phyloP scores from a whole-genome alignment of 2,329 filamentous ascomycete species.

The Penicillium palitans region DNA sequence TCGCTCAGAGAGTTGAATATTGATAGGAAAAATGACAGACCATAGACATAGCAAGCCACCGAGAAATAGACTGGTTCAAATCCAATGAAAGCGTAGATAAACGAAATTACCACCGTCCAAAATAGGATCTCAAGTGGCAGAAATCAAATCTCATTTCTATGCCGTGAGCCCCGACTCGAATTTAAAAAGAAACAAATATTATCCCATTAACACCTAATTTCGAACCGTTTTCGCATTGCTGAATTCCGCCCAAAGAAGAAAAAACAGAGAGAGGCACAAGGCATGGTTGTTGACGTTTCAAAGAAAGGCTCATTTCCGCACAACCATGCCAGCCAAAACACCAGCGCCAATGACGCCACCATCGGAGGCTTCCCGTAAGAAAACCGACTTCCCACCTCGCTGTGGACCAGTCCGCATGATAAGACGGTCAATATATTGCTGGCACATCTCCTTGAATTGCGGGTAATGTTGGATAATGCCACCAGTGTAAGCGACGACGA shows the following conservation, averaged over 20 bases:
- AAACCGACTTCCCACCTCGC: conserved; percentile 51
- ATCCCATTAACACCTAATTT: conserved; percentile 54
- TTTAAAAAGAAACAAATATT: conserved; percentile 53
- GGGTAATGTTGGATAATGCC: conserved; percentile 80
- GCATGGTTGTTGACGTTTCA: not conserved
- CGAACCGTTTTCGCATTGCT: conserved; percentile 13
- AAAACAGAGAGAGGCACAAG: not conserved
- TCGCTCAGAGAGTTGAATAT: not conserved
- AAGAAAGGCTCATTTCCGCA: conserved; percentile 20
- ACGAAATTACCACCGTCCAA: not conserved
- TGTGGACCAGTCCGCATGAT: conserved; percentile 49
- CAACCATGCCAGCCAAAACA: conserved; percentile 53
- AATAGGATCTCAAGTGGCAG: not conserved
- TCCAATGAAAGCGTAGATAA: not conserved
- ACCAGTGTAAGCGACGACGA: conserved; percentile 77
- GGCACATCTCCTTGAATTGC: conserved; percentile 69
- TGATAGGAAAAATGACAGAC: too few species aligned
- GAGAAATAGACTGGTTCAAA: not conserved
- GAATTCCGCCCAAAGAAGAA: conserved; percentile 8
- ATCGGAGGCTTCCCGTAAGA: conserved; percentile 54
- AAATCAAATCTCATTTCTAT: conserved; percentile 21
- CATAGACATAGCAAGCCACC: not conserved
- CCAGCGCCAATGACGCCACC: conserved; percentile 59
- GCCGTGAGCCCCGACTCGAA: conserved; percentile 12
- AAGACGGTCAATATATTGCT: conserved; percentile 63